Percentiles rank a stretch among this genome's conserved stretches.
Evolutionary conservation across 768 basidiomycete genomes (phyloP).

Genomic region (Dacryopinax spathularia): DNA sequence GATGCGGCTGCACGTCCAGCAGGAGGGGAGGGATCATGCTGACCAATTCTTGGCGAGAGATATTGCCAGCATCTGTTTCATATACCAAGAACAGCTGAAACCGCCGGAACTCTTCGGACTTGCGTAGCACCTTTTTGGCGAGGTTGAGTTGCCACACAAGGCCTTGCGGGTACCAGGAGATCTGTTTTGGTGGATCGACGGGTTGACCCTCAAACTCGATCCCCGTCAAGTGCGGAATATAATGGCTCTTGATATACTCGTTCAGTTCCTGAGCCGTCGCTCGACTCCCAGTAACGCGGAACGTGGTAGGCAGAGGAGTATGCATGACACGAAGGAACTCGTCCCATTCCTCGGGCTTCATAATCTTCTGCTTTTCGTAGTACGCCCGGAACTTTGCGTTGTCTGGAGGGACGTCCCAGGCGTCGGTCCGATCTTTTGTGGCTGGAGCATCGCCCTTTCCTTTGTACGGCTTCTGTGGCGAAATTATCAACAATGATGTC

Average conservation of each 20-base stretch:
- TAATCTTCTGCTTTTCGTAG: conserved; percentile 50
- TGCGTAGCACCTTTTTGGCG: conserved; percentile 74
- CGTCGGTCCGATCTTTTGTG: neutral
- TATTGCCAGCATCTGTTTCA: conserved; percentile 97
- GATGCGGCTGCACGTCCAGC: conserved; percentile 86
- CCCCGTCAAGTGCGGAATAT: conserved; percentile 61
- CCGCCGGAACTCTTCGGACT: conserved; percentile 76
- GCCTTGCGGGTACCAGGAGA: conserved; percentile 85
- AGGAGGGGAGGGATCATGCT: conserved; percentile 98
- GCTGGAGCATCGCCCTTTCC: neutral
- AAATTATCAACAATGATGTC: neutral
- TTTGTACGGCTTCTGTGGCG: conserved; percentile 2
- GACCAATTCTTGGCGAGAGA: conserved; percentile 92
- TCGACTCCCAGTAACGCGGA: conserved; percentile 78
- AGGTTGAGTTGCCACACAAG: conserved; percentile 95
- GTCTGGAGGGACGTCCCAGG: conserved; percentile 13
- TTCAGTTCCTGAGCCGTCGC: conserved; percentile 70
- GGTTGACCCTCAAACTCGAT: conserved; percentile 61
- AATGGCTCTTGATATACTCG: conserved; percentile 55
- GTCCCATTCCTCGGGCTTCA: conserved; percentile 62
- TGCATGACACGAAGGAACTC: conserved; percentile 49
- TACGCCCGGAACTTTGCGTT: conserved; percentile 30
- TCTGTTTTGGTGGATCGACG: conserved; percentile 64
- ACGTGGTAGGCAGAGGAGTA: conserved; percentile 77
- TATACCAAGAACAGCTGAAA: conserved; percentile 95